phyloP scores from a whole-genome alignment of 352 stramenopile genomes.

The Globisporangium echinulatum region DNA sequence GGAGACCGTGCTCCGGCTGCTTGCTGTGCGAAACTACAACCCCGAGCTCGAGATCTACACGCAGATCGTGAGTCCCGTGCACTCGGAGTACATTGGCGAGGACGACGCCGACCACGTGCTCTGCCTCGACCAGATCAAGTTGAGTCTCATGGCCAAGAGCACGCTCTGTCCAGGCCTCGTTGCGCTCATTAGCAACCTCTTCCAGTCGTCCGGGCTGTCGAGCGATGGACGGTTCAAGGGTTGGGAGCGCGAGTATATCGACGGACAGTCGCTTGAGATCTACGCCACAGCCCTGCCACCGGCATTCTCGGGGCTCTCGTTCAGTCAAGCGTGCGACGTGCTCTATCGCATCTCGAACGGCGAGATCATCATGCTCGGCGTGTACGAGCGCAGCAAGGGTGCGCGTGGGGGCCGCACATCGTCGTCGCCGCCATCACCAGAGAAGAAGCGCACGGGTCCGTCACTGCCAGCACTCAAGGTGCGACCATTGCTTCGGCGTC shows the following conservation, averaged over 20 bases:
- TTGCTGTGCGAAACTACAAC: slow-evolving; percentile 62
- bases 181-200: slow-evolving; percentile 57
- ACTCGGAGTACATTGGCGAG: slow-evolving; percentile 50
- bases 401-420: background rate
- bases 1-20: slow-evolving; percentile 46
- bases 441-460: background rate
- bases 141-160: slow-evolving; percentile 57
- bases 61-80: slow-evolving; percentile 50
- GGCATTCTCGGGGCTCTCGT: slow-evolving; percentile 40
- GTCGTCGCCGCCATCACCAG: background rate
- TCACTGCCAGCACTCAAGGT: slow-evolving; percentile 13
- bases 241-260: slow-evolving; percentile 51
- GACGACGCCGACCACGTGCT: slow-evolving; percentile 47
- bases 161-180: slow-evolving; percentile 53
- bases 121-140: slow-evolving; percentile 60
- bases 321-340: slow-evolving; percentile 42
- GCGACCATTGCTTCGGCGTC: slow-evolving; percentile 6
- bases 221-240: slow-evolving; percentile 14
- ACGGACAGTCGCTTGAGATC: slow-evolving; percentile 48
- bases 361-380: slow-evolving; percentile 50
- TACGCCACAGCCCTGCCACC: slow-evolving; percentile 43
- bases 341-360: slow-evolving; percentile 51
- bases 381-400: slow-evolving; percentile 22
- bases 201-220: slow-evolving; percentile 34
- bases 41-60: slow-evolving; percentile 49